Evolutionary conservation across 2,329 filamentous ascomycete species (phyloP).

Genomic region (Diaporthe longicolla): DNA sequence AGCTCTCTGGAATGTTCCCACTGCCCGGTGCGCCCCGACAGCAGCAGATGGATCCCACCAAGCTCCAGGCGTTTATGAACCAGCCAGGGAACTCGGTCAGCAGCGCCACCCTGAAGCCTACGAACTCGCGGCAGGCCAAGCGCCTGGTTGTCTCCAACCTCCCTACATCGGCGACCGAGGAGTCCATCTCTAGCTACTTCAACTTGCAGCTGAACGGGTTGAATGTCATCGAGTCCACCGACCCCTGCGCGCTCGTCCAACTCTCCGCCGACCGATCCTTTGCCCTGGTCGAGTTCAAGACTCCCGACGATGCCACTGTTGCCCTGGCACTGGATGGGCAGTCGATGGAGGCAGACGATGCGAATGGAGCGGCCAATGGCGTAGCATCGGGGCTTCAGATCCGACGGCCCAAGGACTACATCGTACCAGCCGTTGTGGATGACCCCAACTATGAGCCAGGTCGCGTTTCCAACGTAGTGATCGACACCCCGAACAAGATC

Average conservation of each 20-base stretch:
- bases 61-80: slow-evolving; percentile 95
- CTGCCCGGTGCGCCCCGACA: slow-evolving; percentile 94
- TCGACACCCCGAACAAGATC: slow-evolving; percentile 96
- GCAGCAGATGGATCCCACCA: slow-evolving; percentile 94
- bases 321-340: slow-evolving; percentile 92
- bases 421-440: slow-evolving; percentile 85
- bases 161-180: slow-evolving; percentile 79
- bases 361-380: slow-evolving; percentile 66
- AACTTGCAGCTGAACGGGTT: slow-evolving; percentile 97
- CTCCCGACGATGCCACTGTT: slow-evolving; percentile 88
- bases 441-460: slow-evolving; percentile 82
- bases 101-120: slow-evolving; percentile 88
- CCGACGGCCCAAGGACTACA: slow-evolving; percentile 94
- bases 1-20: slow-evolving; percentile 99
- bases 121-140: slow-evolving; percentile 94
- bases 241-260: slow-evolving; percentile 88
- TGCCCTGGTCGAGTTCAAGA: slow-evolving; percentile 92
- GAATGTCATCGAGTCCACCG: slow-evolving; percentile 86
- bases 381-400: slow-evolving; percentile 76
- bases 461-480: slow-evolving; percentile 83
- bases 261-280: slow-evolving; percentile 84
- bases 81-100: slow-evolving; percentile 81
- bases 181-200: slow-evolving; percentile 86
- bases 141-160: slow-evolving; percentile 91
- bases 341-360: slow-evolving; percentile 82